Evolutionary conservation across 192 early-diverging fungal genomes (phyloP).

Genomic region (Coemansia sp.): DNA sequence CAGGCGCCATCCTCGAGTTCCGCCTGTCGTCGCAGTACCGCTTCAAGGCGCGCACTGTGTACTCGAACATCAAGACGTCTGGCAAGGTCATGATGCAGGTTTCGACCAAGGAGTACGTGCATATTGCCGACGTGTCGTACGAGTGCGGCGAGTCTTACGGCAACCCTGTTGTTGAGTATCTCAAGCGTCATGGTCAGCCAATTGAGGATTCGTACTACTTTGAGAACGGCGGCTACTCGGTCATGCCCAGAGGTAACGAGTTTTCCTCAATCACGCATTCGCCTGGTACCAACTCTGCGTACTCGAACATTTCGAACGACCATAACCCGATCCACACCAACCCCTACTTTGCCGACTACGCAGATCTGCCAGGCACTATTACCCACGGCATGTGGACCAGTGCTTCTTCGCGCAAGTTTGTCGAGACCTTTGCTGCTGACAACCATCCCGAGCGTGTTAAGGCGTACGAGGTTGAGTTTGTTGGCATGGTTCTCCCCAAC

Average conservation of each 20-base stretch:
- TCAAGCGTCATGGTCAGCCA: constrained; percentile 79
- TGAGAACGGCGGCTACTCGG: constrained; percentile 86
- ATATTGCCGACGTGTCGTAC: constrained; percentile 81
- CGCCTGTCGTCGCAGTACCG: constrained; percentile 50
- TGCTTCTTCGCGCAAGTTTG: constrained; percentile 91
- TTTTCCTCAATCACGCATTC: constrained; percentile 85
- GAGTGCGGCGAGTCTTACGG: constrained; percentile 73
- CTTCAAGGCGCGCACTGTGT: constrained; percentile 57
- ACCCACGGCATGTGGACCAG: constrained; percentile 98
- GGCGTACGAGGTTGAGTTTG: constrained; percentile 82
- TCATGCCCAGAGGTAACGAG: constrained; percentile 82
- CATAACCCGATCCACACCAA: constrained; percentile 97
- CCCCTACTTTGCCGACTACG: constrained; percentile 90
- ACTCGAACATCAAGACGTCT: constrained; percentile 71
- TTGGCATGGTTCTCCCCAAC: constrained; percentile 91
- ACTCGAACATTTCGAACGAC: constrained; percentile 85
- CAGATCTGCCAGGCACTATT: constrained; percentile 88
- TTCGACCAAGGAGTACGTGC: constrained; percentile 78
- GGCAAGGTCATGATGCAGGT: constrained; percentile 75
- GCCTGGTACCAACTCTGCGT: constrained; percentile 83
- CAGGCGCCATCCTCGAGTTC: constrained; percentile 59
- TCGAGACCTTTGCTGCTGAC: constrained; percentile 93
- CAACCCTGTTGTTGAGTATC: constrained; percentile 87
- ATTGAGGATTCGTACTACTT: constrained; percentile 90
- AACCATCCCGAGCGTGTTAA: constrained; percentile 87